Percentiles rank a stretch among this genome's conserved stretches.
phyloP scores from a whole-genome alignment of 2,329 filamentous ascomycete genomes.

The Aspergillus novofumigatus region DNA sequence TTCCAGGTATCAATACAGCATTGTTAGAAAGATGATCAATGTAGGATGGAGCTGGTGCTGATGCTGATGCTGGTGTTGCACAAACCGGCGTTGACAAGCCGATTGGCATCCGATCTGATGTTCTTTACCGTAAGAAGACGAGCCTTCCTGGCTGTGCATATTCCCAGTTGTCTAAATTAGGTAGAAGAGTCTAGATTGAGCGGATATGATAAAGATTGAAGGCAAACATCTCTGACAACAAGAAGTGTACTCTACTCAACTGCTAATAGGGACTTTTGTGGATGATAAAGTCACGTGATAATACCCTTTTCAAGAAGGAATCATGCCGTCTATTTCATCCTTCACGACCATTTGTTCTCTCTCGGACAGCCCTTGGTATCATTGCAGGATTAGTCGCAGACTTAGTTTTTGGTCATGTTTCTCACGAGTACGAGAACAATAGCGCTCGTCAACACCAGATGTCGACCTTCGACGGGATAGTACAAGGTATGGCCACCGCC shows the following conservation, averaged over 20 bases:
- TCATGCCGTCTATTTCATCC: not conserved
- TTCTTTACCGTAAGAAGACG: not conserved
- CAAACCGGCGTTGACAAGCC: not conserved
- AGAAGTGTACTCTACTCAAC: not conserved
- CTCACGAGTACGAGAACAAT: not conserved
- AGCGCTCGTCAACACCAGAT: slow-evolving; percentile 40
- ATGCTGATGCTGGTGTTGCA: not conserved
- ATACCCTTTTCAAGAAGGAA: not conserved
- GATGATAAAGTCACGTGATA: not conserved
- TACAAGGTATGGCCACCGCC: slow-evolving; percentile 40
- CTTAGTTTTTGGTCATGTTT: not conserved
- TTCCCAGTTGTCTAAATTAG: not conserved
- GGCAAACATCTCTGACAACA: not conserved
- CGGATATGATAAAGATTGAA: not conserved
- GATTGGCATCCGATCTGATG: not conserved
- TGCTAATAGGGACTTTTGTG: not conserved
- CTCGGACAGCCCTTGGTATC: not conserved
- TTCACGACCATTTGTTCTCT: not conserved
- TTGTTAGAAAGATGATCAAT: slow-evolving; percentile 1
- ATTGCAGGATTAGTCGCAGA: not conserved
- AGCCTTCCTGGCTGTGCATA: not conserved
- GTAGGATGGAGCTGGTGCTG: not conserved
- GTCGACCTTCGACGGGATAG: slow-evolving; percentile 72
- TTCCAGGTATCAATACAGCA: not conserved
- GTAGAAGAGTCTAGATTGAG: not conserved